Base-by-base conservation (phyloP, 352 stramenopile genomes). In the Blastocystis sp. region DNA sequence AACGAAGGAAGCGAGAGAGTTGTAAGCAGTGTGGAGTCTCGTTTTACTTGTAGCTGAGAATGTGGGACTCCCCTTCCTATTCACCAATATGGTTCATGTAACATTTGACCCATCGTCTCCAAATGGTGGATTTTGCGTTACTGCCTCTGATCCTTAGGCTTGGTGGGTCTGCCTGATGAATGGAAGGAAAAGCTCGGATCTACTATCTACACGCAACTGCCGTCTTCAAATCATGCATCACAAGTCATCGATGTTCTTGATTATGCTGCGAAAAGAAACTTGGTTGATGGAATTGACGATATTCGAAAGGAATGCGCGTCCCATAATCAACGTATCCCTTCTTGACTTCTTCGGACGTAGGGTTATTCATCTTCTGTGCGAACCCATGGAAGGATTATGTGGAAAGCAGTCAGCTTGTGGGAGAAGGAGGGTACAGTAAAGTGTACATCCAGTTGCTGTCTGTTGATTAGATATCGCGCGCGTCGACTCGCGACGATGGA, bases 351-450 rank as follows among this genome's bases (percentile, higher is more conserved):
- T 81, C 44, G 49, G 32, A 54, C 54, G 40, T 71, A 64, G 88
- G 84, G 6, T 65, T 88, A 6, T 46, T 87, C n/a, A 90, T 92
- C 21, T 88, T 86, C 56, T 78, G 57, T 21, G 89, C 89, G 53
- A 87, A 92, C 56, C 88, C 90, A 7, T 64, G 27, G 42, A 84
- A 81, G 42, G 36, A 79, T 14, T 84, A 86, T 8, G 27, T 21
- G 7, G 54, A 46, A 34, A 29, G 49, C 32, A 75, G 72, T 44
- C 11, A 7, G 4, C 73, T 2, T 14, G 42, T 92, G 7, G 90
- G 90, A 21, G 88, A 91, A 84, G 90, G 90, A n/a, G 90, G 90
- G 9, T 88, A 84, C 40, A 90, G 90, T 32, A 88, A 87, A 0
- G 90, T 92, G 16, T 92, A 91, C 56, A 53, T 84, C 86, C 79